phyloP scores from a whole-genome alignment of 2,329 filamentous ascomycete genomes.

The Aureobasidium sp. region DNA sequence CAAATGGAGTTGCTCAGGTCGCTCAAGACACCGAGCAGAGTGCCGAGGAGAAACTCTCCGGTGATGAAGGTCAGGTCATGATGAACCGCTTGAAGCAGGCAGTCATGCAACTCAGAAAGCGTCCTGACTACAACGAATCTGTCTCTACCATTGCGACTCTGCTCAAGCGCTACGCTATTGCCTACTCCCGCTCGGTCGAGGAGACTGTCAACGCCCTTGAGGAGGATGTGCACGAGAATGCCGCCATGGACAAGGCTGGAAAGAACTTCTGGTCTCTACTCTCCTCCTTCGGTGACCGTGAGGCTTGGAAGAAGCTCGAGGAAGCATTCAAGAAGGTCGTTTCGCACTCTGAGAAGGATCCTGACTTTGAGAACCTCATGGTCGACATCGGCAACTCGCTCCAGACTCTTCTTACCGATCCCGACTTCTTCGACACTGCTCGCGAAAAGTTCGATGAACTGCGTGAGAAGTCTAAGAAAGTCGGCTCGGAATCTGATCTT shows the following conservation, averaged over 20 bases:
- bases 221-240: constrained; percentile 66
- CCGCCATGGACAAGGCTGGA: constrained; percentile 66
- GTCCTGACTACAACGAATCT: constrained; percentile 77
- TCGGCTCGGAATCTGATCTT: constrained; percentile 61
- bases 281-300: constrained; percentile 66
- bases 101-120: constrained; percentile 65
- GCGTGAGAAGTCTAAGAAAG: constrained; percentile 47
- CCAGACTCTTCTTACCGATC: constrained; percentile 77
- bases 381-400: constrained; percentile 65
- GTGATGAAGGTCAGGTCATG: constrained; percentile 66
- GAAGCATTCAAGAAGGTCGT: constrained; percentile 62
- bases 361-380: constrained; percentile 74
- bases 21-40: constrained; percentile 59
- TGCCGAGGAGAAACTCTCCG: constrained; percentile 63
- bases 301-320: constrained; percentile 71
- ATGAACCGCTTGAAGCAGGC: constrained; percentile 69
- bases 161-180: constrained; percentile 67
- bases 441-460: constrained; percentile 58
- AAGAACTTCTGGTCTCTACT: constrained; percentile 75
- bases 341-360: constrained; percentile 67
- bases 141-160: constrained; percentile 71
- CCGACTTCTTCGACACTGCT: constrained; percentile 73
- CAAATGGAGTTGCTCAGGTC: constrained; percentile 40
- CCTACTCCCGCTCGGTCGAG: constrained; percentile 67
- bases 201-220: constrained; percentile 60